Percentiles rank a stretch among this genome's conserved stretches.
These are phyloP conservation scores for Catharanthus roseus DNA, from an alignment of 257 asterid species.

Conservation along the genomic window DNA sequence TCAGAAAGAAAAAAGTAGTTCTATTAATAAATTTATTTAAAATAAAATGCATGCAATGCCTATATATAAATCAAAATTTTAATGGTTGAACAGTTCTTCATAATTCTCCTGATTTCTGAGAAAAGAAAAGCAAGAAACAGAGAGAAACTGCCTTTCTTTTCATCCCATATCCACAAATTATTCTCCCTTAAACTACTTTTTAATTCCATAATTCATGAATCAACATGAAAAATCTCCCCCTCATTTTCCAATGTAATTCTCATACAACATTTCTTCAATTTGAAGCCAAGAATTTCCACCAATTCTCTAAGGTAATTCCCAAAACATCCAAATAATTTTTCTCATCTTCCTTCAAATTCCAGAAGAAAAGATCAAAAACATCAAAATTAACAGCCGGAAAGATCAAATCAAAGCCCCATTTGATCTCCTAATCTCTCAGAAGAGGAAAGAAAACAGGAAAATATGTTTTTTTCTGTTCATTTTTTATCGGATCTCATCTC, in stretches of 20 bases:
- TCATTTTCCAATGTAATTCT: neutral
- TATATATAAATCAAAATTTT: too few relatives aligned
- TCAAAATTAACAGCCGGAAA: neutral
- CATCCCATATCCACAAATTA: neutral
- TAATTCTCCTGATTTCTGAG: too few relatives aligned
- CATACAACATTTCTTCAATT: neutral
- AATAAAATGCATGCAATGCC: too few relatives aligned
- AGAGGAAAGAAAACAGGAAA: too few relatives aligned
- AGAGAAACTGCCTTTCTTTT: neutral
- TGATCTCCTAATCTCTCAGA: neutral
- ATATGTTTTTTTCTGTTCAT: neutral
- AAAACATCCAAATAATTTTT: too few relatives aligned
- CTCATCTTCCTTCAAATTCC: neutral
- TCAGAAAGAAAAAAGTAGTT: too few relatives aligned
- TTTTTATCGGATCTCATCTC: neutral
- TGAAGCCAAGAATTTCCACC: neutral
- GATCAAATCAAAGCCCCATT: conserved; percentile 1
- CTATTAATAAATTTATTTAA: too few relatives aligned
- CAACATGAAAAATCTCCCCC: neutral
- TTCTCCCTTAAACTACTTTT: neutral
- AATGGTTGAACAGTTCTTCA: too few relatives aligned
- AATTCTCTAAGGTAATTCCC: conserved; percentile 1
- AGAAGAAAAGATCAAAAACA: neutral
- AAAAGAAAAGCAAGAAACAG: neutral
- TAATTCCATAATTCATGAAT: neutral